Percentiles rank a stretch among this genome's conserved stretches.
These are phyloP conservation scores for Silene coronaria DNA, from an alignment of 179 eudicot genomes.

Conservation along the genomic window DNA sequence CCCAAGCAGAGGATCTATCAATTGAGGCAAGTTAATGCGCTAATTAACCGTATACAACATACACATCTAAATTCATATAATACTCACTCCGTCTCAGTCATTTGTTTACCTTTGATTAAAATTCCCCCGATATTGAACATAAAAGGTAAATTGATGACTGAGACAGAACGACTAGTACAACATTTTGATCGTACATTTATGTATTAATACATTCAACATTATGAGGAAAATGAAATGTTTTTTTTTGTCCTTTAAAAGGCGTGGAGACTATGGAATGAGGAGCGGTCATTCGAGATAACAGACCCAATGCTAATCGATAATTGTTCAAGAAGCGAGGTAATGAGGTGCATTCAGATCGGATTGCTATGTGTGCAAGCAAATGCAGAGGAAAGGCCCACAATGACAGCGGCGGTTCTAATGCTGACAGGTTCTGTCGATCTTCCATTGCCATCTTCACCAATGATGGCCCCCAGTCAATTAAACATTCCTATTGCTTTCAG, in stretches of 20 bases:
- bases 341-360: conserved; percentile 28
- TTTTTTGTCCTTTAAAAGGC: conserved; percentile 3
- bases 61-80: not conserved
- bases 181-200: too few relatives aligned
- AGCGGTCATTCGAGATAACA: conserved; percentile 1
- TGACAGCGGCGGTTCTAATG: conserved; percentile 12
- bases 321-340: conserved; percentile 6
- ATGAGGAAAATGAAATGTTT: too few relatives aligned
- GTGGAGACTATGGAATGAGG: conserved; percentile 28
- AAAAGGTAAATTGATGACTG: too few relatives aligned
- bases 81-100: too few relatives aligned
- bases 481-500: not conserved
- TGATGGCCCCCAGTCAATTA: conserved; percentile 6
- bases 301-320: conserved; percentile 4
- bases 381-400: conserved; percentile 14
- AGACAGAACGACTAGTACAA: too few relatives aligned
- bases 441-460: conserved; percentile 17
- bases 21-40: not conserved
- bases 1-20: conserved; percentile 3
- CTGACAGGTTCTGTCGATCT: conserved; percentile 20
- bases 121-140: too few relatives aligned
- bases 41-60: not conserved
- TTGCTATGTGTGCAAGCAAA: conserved; percentile 24
- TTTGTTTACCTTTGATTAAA: too few relatives aligned
- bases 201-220: too few relatives aligned